These are phyloP conservation scores for Neoboletus brunneissimus DNA, from an alignment of 768 basidiomycete genomes.

Conservation along the genomic window DNA sequence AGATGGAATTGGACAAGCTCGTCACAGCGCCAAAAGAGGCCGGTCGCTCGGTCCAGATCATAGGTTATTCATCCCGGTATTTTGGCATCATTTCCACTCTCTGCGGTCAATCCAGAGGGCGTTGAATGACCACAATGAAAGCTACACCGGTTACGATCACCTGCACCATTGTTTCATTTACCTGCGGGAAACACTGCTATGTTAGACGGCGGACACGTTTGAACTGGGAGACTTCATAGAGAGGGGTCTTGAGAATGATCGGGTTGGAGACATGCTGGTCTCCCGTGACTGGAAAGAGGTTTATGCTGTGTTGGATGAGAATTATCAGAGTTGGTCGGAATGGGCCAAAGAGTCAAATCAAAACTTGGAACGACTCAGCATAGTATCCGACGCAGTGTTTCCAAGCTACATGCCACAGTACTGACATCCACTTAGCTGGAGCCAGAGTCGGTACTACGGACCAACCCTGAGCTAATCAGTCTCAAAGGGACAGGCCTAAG, in stretches of 20 bases:
- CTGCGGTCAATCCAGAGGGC: too few species aligned
- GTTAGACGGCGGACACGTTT: constrained; percentile 14
- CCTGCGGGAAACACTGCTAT: constrained; percentile 10
- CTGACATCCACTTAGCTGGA: too few species aligned
- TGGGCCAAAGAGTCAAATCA: constrained; percentile 7
- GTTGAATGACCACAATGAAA: neutral
- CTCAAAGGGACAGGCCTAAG: too few species aligned
- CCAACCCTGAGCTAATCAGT: too few species aligned
- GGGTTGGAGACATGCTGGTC: constrained; percentile 7
- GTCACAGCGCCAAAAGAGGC: too few species aligned
- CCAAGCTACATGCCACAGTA: too few species aligned
- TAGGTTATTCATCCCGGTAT: too few species aligned
- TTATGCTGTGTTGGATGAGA: constrained; percentile 4
- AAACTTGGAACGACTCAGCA: neutral
- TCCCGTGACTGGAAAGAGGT: constrained; percentile 9
- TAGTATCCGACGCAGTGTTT: neutral
- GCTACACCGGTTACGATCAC: constrained; percentile 5
- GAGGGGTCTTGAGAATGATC: constrained; percentile 1
- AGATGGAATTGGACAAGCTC: too few species aligned
- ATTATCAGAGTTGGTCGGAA: constrained; percentile 2
- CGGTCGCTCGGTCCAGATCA: too few species aligned
- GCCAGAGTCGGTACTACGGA: too few species aligned
- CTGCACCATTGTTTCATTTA: constrained; percentile 17
- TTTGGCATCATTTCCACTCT: too few species aligned
- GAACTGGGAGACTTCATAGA: neutral